Conservation (phyloP, 2,329 filamentous ascomycete species). For the Aspergillus novoparasiticus region DNA sequence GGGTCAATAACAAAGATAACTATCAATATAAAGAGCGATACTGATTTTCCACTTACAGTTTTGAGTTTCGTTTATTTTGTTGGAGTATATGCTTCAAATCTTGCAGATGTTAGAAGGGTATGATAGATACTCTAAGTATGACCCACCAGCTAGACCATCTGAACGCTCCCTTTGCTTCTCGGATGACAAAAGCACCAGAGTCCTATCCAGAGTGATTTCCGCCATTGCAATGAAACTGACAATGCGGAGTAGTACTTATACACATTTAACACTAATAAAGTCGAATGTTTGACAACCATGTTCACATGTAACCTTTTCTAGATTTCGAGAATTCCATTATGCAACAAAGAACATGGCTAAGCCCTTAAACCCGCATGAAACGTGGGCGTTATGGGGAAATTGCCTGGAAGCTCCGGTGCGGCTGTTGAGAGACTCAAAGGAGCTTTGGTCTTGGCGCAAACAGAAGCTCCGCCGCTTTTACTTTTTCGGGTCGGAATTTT, state of each 20-base stretch:
- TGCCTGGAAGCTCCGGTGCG: background rate
- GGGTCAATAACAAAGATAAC: slow-evolving; percentile 16
- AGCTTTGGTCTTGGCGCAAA: slow-evolving; percentile 4
- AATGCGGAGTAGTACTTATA: background rate
- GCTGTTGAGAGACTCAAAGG: background rate
- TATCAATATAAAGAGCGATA: background rate
- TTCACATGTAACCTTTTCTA: background rate
- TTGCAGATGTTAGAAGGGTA: slow-evolving; percentile 26
- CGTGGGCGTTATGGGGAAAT: background rate
- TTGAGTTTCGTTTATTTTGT: slow-evolving; percentile 50
- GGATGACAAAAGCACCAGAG: slow-evolving; percentile 46
- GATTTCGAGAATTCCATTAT: background rate
- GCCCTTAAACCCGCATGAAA: background rate
- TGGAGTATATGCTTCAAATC: slow-evolving; percentile 60
- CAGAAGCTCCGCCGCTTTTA: slow-evolving; percentile 18
- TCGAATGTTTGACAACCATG: background rate
- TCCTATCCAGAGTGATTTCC: slow-evolving; percentile 46
- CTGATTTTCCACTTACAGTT: slow-evolving; percentile 32
- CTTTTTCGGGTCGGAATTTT: slow-evolving; percentile 34
- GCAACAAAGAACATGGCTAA: background rate
- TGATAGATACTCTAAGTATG: background rate
- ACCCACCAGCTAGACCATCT: slow-evolving; percentile 53
- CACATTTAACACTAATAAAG: background rate
- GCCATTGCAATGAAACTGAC: slow-evolving; percentile 28
- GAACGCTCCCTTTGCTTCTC: slow-evolving; percentile 50